These are phyloP conservation scores for Neurospora africana DNA, from an alignment of 495 filamentous ascomycete genomes.

Conservation along the genomic window DNA sequence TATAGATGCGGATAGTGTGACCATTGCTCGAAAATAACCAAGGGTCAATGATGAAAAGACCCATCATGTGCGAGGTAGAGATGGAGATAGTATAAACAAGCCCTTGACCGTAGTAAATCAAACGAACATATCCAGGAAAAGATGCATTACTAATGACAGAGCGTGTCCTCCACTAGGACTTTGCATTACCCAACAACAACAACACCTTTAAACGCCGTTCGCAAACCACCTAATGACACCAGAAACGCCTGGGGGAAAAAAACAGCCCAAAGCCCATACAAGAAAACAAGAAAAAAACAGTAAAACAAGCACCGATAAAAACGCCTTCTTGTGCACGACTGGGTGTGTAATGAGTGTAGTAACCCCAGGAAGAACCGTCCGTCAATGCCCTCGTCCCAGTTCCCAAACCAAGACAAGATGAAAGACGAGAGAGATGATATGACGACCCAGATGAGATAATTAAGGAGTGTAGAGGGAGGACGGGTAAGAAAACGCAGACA, in stretches of 20 bases:
- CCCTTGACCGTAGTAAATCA: background rate
- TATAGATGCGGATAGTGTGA: background rate
- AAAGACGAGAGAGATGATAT: slow-evolving; percentile 6
- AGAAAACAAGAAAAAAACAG: background rate
- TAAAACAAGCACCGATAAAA: background rate
- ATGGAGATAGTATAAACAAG: background rate
- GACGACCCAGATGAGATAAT: background rate
- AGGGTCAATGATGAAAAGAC: background rate
- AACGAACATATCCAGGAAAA: background rate
- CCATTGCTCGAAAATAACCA: background rate
- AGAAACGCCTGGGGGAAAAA: background rate
- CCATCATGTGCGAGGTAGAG: background rate
- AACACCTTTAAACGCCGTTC: background rate
- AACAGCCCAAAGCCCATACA: background rate
- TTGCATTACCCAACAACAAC: background rate
- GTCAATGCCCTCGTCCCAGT: background rate
- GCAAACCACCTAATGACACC: background rate
- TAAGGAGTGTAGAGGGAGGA: background rate
- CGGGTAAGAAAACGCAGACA: background rate
- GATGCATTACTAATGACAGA: background rate
- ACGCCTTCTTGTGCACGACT: background rate
- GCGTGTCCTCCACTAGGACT: background rate
- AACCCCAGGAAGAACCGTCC: background rate
- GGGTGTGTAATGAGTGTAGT: background rate
- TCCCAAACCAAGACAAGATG: background rate